Base-by-base conservation (phyloP, 1,284 basidiomycete species). In the Vanrija humicola region DNA sequence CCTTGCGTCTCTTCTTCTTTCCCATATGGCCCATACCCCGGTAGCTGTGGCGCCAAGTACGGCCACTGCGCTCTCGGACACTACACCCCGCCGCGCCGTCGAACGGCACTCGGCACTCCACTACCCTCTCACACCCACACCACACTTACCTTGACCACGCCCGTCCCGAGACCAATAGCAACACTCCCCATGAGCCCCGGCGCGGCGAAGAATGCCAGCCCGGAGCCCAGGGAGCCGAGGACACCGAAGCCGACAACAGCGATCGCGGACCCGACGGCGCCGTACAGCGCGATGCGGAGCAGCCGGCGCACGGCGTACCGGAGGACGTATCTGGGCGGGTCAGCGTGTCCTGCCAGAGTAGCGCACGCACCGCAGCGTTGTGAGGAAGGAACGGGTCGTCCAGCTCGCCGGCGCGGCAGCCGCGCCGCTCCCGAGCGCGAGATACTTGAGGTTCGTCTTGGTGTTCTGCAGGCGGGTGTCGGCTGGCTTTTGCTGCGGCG, bases 231-330 rank as follows among this genome's bases (percentile, higher is more conserved):
- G 10, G 69, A 68, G 16, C 74, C 75, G 1, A 77, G 52, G 10
- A 74, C 51, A 1, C 66, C 65, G 1, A 67, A 65, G n/a, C 73
- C 74, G 1, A 76, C 25, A 6, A 66, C 57, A n/a, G 75, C 72
- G 10, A 70, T 56, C 6, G 64, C 55, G 3, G 62, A 70, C 19
- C 75, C 75, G 14, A 70, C 64, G 10, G 65, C 65, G 15, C 73
- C 75, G 58, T 77, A 77, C 61, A 76, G 76, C 14, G 69, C 73
- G 53, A 77, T 77, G 23, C 77, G 64, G 0, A 79, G 40, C 18
- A 75, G 34, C 14, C 77, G 62, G 26, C 69, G 68, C 42, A 79
- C 64, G 6, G 70, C 59, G 54, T 77, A 79, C 18, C 66, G 64
- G 12, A 77, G 48, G 3, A 72, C 66, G 54, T 79, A 79, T 42